Evolutionary conservation across 106 monocot species (phyloP).

Genomic region (Acanthochlamys bracteata): DNA sequence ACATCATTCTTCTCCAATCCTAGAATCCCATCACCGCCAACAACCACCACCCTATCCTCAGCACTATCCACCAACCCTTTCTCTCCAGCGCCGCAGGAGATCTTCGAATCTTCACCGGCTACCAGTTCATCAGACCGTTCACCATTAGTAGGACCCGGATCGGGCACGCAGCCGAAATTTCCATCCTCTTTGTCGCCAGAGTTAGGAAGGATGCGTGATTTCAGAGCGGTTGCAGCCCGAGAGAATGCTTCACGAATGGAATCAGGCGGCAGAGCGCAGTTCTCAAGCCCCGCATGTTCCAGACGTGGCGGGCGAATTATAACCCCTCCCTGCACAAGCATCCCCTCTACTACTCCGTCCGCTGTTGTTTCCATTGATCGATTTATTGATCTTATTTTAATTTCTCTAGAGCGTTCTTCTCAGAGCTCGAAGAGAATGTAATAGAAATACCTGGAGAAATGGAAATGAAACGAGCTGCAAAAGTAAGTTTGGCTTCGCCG

Average conservation of each 20-base stretch:
- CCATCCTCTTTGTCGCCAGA: slow-evolving; percentile 8
- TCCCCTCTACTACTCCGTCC: neutral
- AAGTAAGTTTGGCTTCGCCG: too few relatives aligned
- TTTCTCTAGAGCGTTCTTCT: too few relatives aligned
- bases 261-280: slow-evolving; percentile 70
- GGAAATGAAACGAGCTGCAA: too few relatives aligned
- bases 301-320: slow-evolving; percentile 46
- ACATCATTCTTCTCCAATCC: slow-evolving; percentile 9
- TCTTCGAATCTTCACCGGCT: slow-evolving; percentile 2
- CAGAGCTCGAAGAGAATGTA: too few relatives aligned
- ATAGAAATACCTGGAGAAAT: too few relatives aligned
- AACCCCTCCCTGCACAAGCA: neutral
- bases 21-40: slow-evolving; percentile 1
- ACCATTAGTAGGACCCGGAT: slow-evolving; percentile 27
- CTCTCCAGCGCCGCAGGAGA: slow-evolving; percentile 5
- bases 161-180: slow-evolving; percentile 22
- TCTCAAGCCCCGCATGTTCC: slow-evolving; percentile 91
- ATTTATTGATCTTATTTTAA: neutral
- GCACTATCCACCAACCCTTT: neutral
- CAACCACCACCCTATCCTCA: slow-evolving; percentile 7
- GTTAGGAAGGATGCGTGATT: slow-evolving; percentile 13
- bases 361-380: slow-evolving; percentile 5
- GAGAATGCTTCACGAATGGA: slow-evolving; percentile 88
- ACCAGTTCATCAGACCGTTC: slow-evolving; percentile 15
- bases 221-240: slow-evolving; percentile 44